phyloP scores from a whole-genome alignment of 805 yeast species.

The Wickerhamiella lipophila region DNA sequence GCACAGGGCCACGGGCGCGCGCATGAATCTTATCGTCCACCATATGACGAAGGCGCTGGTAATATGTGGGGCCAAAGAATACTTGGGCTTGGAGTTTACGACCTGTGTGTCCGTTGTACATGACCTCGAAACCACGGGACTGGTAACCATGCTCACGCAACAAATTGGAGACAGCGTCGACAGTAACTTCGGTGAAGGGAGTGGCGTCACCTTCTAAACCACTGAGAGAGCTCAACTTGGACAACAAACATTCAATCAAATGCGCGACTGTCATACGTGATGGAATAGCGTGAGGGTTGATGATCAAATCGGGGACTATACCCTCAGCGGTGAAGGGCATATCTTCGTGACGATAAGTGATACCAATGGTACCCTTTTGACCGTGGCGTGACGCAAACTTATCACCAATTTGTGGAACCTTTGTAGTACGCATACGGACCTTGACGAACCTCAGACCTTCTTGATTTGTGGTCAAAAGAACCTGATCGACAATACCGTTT shows the following conservation, averaged over 20 bases:
- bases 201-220: slow-evolving; percentile 99
- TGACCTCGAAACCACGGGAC: slow-evolving; percentile 95
- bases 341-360: slow-evolving; percentile 94
- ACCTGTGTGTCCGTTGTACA: slow-evolving; percentile 99
- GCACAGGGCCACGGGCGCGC: slow-evolving; percentile 98
- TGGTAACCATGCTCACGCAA: slow-evolving; percentile 94
- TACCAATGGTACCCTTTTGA: slow-evolving; percentile 99
- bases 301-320: slow-evolving; percentile 90
- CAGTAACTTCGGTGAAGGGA: slow-evolving; percentile 96
- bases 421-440: slow-evolving; percentile 97
- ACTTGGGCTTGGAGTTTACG: slow-evolving; percentile 95
- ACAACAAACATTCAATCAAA: slow-evolving; percentile 91
- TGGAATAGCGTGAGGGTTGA: slow-evolving; percentile 99
- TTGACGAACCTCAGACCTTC: slow-evolving; percentile 96
- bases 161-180: slow-evolving; percentile 86
- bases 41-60: slow-evolving; percentile 98
- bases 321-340: slow-evolving; percentile 98
- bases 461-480: slow-evolving; percentile 88
- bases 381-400: slow-evolving; percentile 99
- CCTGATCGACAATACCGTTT: slow-evolving; percentile 97
- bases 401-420: slow-evolving; percentile 97
- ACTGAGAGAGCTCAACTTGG: slow-evolving; percentile 86
- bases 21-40: slow-evolving; percentile 99
- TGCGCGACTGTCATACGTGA: slow-evolving; percentile 99
- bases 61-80: slow-evolving; percentile 98